Conservation (phyloP, 768 basidiomycete species). For the Sutorius australiensis region DNA sequence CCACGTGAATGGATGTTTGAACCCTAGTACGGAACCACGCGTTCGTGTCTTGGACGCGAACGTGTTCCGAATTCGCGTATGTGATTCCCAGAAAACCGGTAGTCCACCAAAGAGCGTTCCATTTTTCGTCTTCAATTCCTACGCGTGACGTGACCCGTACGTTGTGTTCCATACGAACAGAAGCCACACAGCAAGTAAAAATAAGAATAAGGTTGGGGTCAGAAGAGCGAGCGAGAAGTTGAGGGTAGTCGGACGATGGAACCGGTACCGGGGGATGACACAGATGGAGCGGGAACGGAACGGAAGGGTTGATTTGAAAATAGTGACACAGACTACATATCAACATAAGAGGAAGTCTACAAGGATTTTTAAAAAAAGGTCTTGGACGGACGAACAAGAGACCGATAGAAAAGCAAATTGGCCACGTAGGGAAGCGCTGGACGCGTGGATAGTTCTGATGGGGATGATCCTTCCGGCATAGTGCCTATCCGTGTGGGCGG, state of each 20-base stretch:
- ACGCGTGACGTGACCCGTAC: not conserved
- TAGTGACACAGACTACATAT: not conserved
- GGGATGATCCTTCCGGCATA: conserved; percentile 19
- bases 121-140: not conserved
- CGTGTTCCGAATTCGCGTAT: not conserved
- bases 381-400: not conserved
- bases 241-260: not conserved
- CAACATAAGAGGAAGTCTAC: not conserved
- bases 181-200: too few species aligned
- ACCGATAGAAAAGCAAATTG: not conserved
- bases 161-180: not conserved
- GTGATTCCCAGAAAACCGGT: not conserved
- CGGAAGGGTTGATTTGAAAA: not conserved
- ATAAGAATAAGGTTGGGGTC: too few species aligned
- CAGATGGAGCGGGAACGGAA: not conserved
- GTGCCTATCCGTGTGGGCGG: conserved; percentile 3
- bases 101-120: not conserved
- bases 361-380: too few species aligned
- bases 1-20: not conserved
- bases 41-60: not conserved
- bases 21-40: not conserved
- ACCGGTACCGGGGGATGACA: not conserved
- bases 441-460: not conserved
- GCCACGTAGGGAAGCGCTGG: not conserved
- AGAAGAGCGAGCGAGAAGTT: not conserved